phyloP scores from a whole-genome alignment of 106 monocot species.

The Acorus gramineus region DNA sequence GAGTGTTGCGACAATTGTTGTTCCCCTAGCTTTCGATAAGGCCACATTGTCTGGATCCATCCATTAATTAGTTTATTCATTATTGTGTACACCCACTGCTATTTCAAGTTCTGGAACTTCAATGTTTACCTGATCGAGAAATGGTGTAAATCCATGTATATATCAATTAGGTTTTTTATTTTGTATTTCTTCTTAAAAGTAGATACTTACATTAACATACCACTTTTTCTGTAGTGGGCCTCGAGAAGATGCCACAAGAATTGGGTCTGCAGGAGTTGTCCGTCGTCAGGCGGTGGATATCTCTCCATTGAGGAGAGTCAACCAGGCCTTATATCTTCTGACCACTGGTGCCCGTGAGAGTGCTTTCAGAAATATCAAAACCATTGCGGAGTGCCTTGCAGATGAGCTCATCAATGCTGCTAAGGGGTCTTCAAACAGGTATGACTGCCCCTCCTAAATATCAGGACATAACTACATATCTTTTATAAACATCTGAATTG shows the following conservation, averaged over 20 bases:
- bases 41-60: not conserved
- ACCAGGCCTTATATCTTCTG: conserved; percentile 50
- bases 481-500: not conserved
- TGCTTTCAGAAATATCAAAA: conserved; percentile 61
- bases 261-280: conserved; percentile 55
- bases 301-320: conserved; percentile 51
- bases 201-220: no score
- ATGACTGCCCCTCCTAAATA: no score
- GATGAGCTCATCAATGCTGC: conserved; percentile 61
- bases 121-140: no score
- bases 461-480: not conserved
- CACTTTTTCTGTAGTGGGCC: conserved; percentile 31
- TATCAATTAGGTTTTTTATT: no score
- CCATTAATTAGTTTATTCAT: no score
- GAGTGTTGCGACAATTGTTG: no score
- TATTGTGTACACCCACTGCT: no score
- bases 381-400: conserved; percentile 58
- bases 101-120: no score
- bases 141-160: no score
- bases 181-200: no score
- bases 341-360: conserved; percentile 59
- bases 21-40: no score
- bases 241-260: conserved; percentile 46
- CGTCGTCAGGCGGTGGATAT: conserved; percentile 55
- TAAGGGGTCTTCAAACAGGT: conserved; percentile 62